Base-by-base conservation (phyloP, 2,329 filamentous ascomycete genomes). In the Annulohypoxylon truncatum region DNA sequence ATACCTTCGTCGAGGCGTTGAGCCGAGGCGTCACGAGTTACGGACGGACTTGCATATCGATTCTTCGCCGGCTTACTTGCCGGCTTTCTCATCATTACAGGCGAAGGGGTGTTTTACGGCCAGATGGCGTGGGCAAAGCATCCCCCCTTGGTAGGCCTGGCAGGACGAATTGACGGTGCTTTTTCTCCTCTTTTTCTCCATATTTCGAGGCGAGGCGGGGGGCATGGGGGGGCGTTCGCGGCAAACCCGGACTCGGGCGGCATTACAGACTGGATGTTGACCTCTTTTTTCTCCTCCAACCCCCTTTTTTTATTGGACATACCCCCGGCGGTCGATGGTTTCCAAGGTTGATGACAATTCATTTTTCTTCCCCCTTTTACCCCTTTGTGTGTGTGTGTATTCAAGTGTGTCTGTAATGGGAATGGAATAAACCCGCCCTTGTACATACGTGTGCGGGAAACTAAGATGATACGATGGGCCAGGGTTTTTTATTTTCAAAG, bases 1-100 rank as follows among this genome's bases (percentile, higher is more conserved):
- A 67, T 66, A 70, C 53, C 56, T 66, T 52, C 54, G 71, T 50
- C 64, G 64, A 59, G 72, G 72, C 67, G 54, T 70, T 70, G 61
- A 72, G 66, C 64, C 64, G 33, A 64, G 73, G 67, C 72, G 72
- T 74, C 72, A 75, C 67, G 73, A 75, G 56, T 71, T 72, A 75
- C 69, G 73, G 63, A 73, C 70, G 69, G 63, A 72, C 66, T 71
- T 70, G 72, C 72, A 74, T 72, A 60, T 55, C 35, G 26, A 61
- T 61, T 63, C 64, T 57, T 61, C 46, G 54, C 65, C 42, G 52
- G 64, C 67, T 64, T 61, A 33, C 52, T 44, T 66, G 66, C 66
- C 58, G 61, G 63, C 60, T 54, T 65, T 71, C n/a, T 55, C 61
- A 58, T 68, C 47, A 56, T 66, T 61, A 51, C 53, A 44, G 40